A percentile compares a stretch with the other conserved stretches of the same genome.
Evolutionary conservation across 768 basidiomycete genomes (phyloP).

Genomic region (Termitomyces heimii): DNA sequence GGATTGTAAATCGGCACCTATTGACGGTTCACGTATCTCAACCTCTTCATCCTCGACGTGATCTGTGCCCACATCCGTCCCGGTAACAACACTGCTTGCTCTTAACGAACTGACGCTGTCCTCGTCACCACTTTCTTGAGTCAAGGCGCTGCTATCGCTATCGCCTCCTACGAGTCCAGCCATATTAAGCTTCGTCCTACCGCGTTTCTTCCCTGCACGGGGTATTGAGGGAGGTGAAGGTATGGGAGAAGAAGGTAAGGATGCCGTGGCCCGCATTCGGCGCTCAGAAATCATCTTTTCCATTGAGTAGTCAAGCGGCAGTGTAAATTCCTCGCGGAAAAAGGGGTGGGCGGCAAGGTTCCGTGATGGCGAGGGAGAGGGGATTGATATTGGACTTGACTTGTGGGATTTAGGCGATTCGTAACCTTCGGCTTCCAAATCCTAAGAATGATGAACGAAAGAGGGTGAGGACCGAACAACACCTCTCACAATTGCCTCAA

Average conservation of each 20-base stretch:
- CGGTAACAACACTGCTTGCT: conserved; percentile 58
- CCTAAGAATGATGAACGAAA: conserved; percentile 22
- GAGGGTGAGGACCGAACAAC: conserved; percentile 2
- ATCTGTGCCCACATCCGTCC: conserved; percentile 66
- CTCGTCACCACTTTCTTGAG: conserved; percentile 80
- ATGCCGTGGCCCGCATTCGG: conserved; percentile 59
- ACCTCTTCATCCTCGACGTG: conserved; percentile 62
- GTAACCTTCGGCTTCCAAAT: conserved; percentile 36
- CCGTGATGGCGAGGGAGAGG: conserved; percentile 64
- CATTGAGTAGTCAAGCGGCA: conserved; percentile 55
- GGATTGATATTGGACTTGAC: conserved; percentile 43
- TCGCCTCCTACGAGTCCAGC: conserved; percentile 77
- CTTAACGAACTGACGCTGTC: conserved; percentile 50
- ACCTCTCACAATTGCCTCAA: conserved; percentile 62
- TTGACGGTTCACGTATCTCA: conserved; percentile 54
- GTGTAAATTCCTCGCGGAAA: conserved; percentile 64
- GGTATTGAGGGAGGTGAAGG: conserved; percentile 29
- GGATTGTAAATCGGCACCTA: conserved; percentile 35
- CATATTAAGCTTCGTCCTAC: conserved; percentile 52
- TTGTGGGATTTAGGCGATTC: conserved; percentile 36
- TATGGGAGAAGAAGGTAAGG: conserved; percentile 56
- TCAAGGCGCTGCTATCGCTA: conserved; percentile 80
- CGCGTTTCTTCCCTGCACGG: conserved; percentile 30
- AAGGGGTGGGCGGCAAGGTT: conserved; percentile 66
- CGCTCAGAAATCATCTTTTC: conserved; percentile 57